Percentiles rank a stretch among this genome's conserved stretches.
phyloP scores from a whole-genome alignment of 2,329 filamentous ascomycete genomes.

The Colletotrichum limetticola region DNA sequence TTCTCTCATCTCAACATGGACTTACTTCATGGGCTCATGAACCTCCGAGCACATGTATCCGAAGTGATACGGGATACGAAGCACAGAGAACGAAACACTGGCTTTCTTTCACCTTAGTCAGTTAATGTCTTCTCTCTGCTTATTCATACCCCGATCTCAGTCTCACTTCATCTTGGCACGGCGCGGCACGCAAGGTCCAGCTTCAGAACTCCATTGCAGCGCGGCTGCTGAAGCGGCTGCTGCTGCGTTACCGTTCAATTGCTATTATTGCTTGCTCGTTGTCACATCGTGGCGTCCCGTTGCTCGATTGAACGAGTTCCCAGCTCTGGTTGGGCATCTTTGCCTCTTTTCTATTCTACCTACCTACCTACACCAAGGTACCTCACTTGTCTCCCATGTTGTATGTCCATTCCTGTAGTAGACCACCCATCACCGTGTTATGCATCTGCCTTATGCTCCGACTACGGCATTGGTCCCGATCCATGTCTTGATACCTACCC shows the following conservation, averaged over 20 bases:
- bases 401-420: no score
- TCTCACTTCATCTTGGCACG: conserved; percentile 9
- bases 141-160: neutral
- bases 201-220: neutral
- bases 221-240: neutral
- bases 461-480: neutral
- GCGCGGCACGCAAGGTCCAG: neutral
- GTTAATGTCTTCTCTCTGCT: neutral
- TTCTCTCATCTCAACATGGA: neutral
- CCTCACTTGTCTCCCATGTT: neutral
- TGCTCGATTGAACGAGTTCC: neutral
- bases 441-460: neutral
- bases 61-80: neutral
- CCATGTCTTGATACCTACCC: neutral
- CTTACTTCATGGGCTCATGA: no score
- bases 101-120: neutral
- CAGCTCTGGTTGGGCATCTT: neutral
- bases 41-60: neutral
- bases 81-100: neutral
- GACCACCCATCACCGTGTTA: no score
- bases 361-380: neutral
- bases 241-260: neutral
- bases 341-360: no score
- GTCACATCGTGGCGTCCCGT: neutral
- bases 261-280: neutral